Evolutionary conservation across 2,329 filamentous ascomycete species (phyloP).

Genomic region (Phoma herbarum): DNA sequence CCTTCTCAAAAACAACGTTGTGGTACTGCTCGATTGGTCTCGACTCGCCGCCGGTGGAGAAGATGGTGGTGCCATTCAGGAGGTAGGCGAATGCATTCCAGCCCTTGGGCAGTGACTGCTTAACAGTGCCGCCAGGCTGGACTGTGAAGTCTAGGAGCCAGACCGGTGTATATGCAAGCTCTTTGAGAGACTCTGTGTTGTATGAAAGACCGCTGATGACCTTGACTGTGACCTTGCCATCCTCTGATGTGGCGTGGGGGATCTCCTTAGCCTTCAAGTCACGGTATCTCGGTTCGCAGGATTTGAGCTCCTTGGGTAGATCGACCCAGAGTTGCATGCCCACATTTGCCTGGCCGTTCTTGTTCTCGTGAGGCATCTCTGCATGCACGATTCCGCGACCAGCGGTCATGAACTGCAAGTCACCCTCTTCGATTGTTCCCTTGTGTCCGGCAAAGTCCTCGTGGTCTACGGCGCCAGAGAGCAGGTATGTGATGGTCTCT

Average conservation of each 20-base stretch:
- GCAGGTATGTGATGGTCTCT: slow-evolving; percentile 88
- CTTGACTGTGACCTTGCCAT: slow-evolving; percentile 80
- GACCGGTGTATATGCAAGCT: slow-evolving; percentile 95
- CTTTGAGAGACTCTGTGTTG: slow-evolving; percentile 85
- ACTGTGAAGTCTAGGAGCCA: slow-evolving; percentile 90
- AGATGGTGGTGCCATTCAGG: slow-evolving; percentile 75
- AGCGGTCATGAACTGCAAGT: slow-evolving; percentile 98
- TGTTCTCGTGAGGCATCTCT: slow-evolving; percentile 87
- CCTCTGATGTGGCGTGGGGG: slow-evolving; percentile 74
- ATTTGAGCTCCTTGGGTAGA: slow-evolving; percentile 80
- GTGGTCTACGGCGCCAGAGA: slow-evolving; percentile 86
- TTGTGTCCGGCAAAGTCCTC: slow-evolving; percentile 89
- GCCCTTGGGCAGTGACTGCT: slow-evolving; percentile 76
- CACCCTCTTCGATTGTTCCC: slow-evolving; percentile 85
- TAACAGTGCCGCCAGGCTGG: slow-evolving; percentile 78
- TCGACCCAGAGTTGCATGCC: slow-evolving; percentile 98
- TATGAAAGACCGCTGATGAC: slow-evolving; percentile 88
- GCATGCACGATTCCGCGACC: slow-evolving; percentile 92
- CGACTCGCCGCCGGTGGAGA: slow-evolving; percentile 52
- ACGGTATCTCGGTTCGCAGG: slow-evolving; percentile 89
- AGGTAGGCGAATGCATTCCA: slow-evolving; percentile 95
- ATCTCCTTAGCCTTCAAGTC: slow-evolving; percentile 84
- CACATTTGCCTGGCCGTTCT: slow-evolving; percentile 78
- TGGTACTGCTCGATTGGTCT: slow-evolving; percentile 73
- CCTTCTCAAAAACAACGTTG: slow-evolving; percentile 86